Base-by-base conservation (phyloP, 2,329 filamentous ascomycete genomes). In the Cephalotrichum gorgonifer region DNA sequence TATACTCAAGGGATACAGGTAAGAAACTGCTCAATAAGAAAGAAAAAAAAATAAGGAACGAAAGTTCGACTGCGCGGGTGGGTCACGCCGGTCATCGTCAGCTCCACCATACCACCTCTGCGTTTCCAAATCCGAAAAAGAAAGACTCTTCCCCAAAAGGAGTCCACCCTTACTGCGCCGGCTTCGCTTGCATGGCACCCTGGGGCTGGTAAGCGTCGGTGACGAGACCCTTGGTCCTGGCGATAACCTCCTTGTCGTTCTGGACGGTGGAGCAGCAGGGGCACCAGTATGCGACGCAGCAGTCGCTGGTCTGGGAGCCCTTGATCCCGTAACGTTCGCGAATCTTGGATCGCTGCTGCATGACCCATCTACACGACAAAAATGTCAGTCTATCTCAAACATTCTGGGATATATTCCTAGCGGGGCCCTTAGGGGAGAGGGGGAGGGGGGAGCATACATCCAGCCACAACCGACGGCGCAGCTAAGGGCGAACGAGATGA, bases 201-300 rank as follows among this genome's bases (percentile, higher is more conserved):
- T 66, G 58, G 43, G 59, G 50, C 54, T 69, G 64, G 51, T 70
- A 70, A 28, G 58, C 60, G 52, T 65, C 58, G n/a, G 56, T 61
- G 3, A 52, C 58, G 41, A 55, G 54, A 58, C 57, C 54, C 51
- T 52, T 30, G 28, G 57, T 57, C 23, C 62, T 61, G 4, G 43
- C 44, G 50, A 59, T 56, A 43, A 73, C 69, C 57, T 81, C 78
- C 54, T 78, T 76, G 51, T 80, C 75, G 50, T 79, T 70, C 64
- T 82, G 78, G 53, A 79, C 68, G 50, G 79, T 60, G 6, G 69
- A 66, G 56, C 78, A 81, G 68, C 75, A 79, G 31, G 66, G 59
- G 59, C 78, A 81, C 64, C 71, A 81, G 60, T 65, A 78, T 14
- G 70, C 63, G n/a, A 64, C 59, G 55, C 71, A 73, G 62, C 69